A percentile compares a stretch with the other conserved stretches of the same genome.
These are phyloP conservation scores for Thraustochytrium striatum DNA, from an alignment of 352 stramenopile genomes.

Conservation along the genomic window DNA sequence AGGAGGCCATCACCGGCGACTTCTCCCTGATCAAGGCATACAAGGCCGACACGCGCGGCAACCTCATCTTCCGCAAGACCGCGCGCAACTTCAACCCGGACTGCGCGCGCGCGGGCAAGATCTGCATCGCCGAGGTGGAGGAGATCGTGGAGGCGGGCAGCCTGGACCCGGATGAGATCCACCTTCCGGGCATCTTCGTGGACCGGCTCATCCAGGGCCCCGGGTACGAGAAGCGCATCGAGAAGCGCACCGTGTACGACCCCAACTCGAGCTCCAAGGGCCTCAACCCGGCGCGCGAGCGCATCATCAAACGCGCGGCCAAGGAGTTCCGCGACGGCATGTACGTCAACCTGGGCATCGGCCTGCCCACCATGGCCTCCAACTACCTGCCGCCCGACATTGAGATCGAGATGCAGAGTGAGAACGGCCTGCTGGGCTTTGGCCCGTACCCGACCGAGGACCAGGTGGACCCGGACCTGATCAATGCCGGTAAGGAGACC, in stretches of 20 bases:
- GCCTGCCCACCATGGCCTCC: slow-evolving; percentile 85
- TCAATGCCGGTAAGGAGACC: slow-evolving; percentile 95
- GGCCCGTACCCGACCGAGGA: slow-evolving; percentile 80
- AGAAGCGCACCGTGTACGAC: slow-evolving; percentile 73
- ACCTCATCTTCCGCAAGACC: slow-evolving; percentile 91
- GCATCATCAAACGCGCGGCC: slow-evolving; percentile 85
- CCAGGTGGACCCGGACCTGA: slow-evolving; percentile 84
- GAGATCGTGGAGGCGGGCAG: slow-evolving; percentile 85
- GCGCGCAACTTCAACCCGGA: slow-evolving; percentile 93
- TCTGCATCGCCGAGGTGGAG: slow-evolving; percentile 91
- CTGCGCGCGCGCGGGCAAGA: slow-evolving; percentile 81
- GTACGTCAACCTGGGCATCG: slow-evolving; percentile 96
- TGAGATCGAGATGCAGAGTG: slow-evolving; percentile 88
- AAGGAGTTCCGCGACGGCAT: slow-evolving; percentile 85
- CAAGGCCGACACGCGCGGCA: slow-evolving; percentile 90
- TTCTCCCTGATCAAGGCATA: slow-evolving; percentile 90
- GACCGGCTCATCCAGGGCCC: slow-evolving; percentile 85
- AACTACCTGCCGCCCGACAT: slow-evolving; percentile 90
- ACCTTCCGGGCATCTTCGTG: slow-evolving; percentile 91
- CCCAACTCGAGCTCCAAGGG: slow-evolving; percentile 56
- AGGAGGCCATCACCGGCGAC: slow-evolving; percentile 86
- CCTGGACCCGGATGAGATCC: slow-evolving; percentile 87
- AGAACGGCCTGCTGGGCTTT: slow-evolving; percentile 92
- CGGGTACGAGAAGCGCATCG: slow-evolving; percentile 86
- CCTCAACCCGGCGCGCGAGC: slow-evolving; percentile 70